A percentile compares a stretch with the other conserved stretches of the same genome.
These are phyloP conservation scores for Cicer pinnatifidum DNA, from an alignment of 306 rosid species.

Conservation along the genomic window DNA sequence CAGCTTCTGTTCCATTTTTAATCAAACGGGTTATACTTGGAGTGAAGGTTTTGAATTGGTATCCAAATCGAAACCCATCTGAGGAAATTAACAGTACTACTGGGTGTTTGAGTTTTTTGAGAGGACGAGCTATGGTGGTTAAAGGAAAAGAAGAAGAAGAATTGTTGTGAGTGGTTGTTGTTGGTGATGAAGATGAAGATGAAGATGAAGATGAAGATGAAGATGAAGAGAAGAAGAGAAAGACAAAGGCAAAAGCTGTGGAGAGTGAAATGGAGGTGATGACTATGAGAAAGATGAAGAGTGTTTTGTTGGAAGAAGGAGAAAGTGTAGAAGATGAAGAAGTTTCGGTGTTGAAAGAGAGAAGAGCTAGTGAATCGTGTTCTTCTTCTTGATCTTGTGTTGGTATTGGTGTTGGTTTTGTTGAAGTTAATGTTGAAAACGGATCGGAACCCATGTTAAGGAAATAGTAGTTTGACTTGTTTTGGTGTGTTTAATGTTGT, in stretches of 20 bases:
- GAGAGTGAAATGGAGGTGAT: slow-evolving; percentile 69
- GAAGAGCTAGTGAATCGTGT: slow-evolving; percentile 64
- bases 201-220: slow-evolving; percentile 38
- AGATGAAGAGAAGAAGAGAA: slow-evolving; percentile 59
- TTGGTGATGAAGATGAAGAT: not conserved
- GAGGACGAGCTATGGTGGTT: slow-evolving; percentile 57
- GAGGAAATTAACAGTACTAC: slow-evolving; percentile 80
- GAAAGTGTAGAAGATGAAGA: slow-evolving; percentile 44
- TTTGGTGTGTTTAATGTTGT: not conserved
- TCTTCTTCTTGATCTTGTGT: slow-evolving; percentile 70
- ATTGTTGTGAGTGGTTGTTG: not conserved
- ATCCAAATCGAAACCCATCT: slow-evolving; percentile 94
- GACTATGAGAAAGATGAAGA: slow-evolving; percentile 70
- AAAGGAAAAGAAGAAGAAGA: slow-evolving; percentile 6
- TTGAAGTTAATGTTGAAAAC: slow-evolving; percentile 41
- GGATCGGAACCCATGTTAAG: slow-evolving; percentile 68
- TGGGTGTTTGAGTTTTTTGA: slow-evolving; percentile 65
- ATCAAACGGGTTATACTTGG: slow-evolving; percentile 79
- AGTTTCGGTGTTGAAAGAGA: slow-evolving; percentile 70
- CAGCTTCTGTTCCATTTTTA: slow-evolving; percentile 86
- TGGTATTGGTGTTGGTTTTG: slow-evolving; percentile 52
- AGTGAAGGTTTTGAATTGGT: slow-evolving; percentile 81
- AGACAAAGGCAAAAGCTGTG: slow-evolving; percentile 71
- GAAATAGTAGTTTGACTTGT: not conserved
- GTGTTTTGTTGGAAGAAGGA: slow-evolving; percentile 47